Percentiles rank a stretch among this genome's conserved stretches.
phyloP scores from a whole-genome alignment of 768 basidiomycete genomes.

The Cubamyces sp. region DNA sequence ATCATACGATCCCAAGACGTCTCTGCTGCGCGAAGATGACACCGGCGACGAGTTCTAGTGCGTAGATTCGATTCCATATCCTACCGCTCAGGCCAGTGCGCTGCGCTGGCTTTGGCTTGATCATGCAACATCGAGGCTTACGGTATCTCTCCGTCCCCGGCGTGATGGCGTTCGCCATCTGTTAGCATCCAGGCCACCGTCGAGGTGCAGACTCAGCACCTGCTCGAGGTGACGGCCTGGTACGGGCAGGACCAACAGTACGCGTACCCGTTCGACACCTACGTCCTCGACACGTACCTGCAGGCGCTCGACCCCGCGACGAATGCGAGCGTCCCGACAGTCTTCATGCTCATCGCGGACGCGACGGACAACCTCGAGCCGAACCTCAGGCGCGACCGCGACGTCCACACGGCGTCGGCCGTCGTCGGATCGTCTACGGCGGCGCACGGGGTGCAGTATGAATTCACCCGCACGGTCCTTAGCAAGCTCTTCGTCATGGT shows the following conservation, averaged over 20 bases:
- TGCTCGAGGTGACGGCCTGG: constrained; percentile 24
- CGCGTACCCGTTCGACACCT: constrained; percentile 28
- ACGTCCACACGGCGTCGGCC: constrained; percentile 7
- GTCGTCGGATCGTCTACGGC: constrained; percentile 2
- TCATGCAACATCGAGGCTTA: too few relatives aligned
- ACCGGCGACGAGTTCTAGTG: constrained; percentile 3
- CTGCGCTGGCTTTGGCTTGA: too few relatives aligned
- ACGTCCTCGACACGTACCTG: constrained; percentile 23
- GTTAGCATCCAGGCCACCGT: constrained; percentile 23
- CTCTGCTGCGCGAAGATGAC: background rate
- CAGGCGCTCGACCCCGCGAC: constrained; percentile 15
- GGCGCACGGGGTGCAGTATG: constrained; percentile 6
- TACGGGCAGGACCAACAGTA: constrained; percentile 27
- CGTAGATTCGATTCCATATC: background rate
- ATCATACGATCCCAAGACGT: constrained; percentile 22
- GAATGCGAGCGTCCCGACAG: constrained; percentile 18
- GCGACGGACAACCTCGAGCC: constrained; percentile 25
- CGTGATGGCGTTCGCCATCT: background rate
- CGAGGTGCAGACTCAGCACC: constrained; percentile 24
- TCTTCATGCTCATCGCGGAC: constrained; percentile 21
- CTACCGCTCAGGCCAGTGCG: too few relatives aligned
- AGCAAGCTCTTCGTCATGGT: constrained; percentile 27
- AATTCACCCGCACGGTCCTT: constrained; percentile 16
- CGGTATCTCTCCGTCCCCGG: too few relatives aligned
- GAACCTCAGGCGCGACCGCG: background rate